Base-by-base conservation (phyloP, 2,329 filamentous ascomycete genomes). In the Phaeosphaeriaceae sp. region DNA sequence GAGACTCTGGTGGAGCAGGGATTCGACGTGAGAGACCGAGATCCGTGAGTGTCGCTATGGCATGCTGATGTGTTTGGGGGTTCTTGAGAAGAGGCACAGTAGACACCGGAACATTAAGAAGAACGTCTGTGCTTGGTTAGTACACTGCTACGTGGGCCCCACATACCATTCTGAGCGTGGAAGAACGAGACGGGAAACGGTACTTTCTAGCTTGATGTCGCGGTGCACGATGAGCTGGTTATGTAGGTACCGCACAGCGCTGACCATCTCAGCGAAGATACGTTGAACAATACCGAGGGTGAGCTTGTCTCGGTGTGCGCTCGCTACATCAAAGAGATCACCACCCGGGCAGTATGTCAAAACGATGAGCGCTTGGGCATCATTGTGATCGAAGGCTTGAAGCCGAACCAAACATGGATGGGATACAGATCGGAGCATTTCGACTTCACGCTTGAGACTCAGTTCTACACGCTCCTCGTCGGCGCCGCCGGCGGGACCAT, bases 181-280 rank as follows among this genome's bases (percentile, higher is more conserved):
- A 48, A 36, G 46, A 36, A 39, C 60, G 51, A 52, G 61, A 42
- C 29, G 51, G 58, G 56, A 56, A 58, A 52, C 80, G 87, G 76
- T 82, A 94, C 90, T 99, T 80, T 99, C 94, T 50, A 99, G 86
- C 77, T 99, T 99, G 74, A 99, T 95, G 73, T 99, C 94, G 52
- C 94, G 86, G 71, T 99, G 94, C 45, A 97, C 93, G 68, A 99
- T 96, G 60, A 85, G 87, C 63, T 89, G 81, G 45, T 84, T 79
- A 73, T 99, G 94, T 40, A 99, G 79, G 76, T 97, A 97, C 49
- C 82, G 83, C 29, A 96, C 87, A 0, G 93, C 94, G 53, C 84
- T 87, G 18, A 97, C 87, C 56, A 97, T 74, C 72, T 99, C 94
- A 12, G 92, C 83, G 73, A 97, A 97, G 48, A 97, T 92, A 42